These are phyloP conservation scores for Erythrobasidium hasegawianum DNA, from an alignment of 1,284 basidiomycete species.

Conservation along the genomic window DNA sequence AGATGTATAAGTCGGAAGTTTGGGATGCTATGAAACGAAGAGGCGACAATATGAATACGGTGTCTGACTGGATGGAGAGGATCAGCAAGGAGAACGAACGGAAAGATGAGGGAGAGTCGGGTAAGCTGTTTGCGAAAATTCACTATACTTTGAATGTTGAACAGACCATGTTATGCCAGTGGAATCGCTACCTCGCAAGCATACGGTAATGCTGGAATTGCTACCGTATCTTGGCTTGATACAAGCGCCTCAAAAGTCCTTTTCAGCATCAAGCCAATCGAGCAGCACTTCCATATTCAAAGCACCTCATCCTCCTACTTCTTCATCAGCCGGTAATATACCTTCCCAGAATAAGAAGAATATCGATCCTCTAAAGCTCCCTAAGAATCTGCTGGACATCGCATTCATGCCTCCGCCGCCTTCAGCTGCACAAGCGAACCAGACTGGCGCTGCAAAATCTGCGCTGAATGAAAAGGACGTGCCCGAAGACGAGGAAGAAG, in stretches of 20 bases:
- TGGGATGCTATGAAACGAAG: constrained; percentile 51
- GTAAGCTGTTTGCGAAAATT: neutral
- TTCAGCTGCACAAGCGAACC: constrained; percentile 1
- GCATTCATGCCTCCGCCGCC: constrained; percentile 38
- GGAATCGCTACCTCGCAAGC: constrained; percentile 19
- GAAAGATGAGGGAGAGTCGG: constrained; percentile 14
- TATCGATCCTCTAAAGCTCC: neutral
- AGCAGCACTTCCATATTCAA: neutral
- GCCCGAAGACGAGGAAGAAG: constrained; percentile 42
- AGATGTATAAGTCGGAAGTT: constrained; percentile 58
- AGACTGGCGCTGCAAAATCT: constrained; percentile 21
- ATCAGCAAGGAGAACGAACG: constrained; percentile 19
- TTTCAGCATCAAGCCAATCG: constrained; percentile 1
- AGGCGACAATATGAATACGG: constrained; percentile 46
- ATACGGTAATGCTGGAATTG: constrained; percentile 14
- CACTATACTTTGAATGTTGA: neutral
- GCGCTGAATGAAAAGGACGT: constrained; percentile 46
- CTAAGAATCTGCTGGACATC: constrained; percentile 38
- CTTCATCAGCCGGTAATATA: neutral
- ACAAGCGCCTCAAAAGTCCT: constrained; percentile 22
- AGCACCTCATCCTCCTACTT: neutral
- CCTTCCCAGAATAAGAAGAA: neutral
- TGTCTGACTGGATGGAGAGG: constrained; percentile 44
- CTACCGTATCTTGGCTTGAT: constrained; percentile 30
- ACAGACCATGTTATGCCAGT: neutral